Evolutionary conservation across 176 grass and related monocot genomes (phyloP), one percentile per base, ranked within the genome.

Genomic region (Pharus latifolius): DNA sequence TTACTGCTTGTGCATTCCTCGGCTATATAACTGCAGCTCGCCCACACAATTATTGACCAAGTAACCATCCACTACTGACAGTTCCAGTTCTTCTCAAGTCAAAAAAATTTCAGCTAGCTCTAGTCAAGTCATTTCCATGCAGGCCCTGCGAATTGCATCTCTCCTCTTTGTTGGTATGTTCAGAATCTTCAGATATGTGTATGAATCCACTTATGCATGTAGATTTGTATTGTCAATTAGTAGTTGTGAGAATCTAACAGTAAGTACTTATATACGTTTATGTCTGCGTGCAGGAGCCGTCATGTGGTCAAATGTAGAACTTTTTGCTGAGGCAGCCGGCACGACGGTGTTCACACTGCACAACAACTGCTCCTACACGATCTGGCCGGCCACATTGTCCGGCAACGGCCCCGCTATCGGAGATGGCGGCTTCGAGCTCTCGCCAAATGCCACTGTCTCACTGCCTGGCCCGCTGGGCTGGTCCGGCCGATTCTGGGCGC

Each of bases 301-400:
- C 2, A 7, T 75, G 4, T 85, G 46, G 76, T 63, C 31, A 24
- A 55, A 2, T 0, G 38, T n/a, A 3, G 26, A 17, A 37, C 23
- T 11, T 0, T 63, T 70, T 0, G 48, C 46, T 2, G 31, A 49
- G 18, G 70, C 67, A 11, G 67, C 72, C 47, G 68, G 68, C 40
- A 75, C 63, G 65, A 92, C 77, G 46, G 78, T 80, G 23, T 96
- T 96, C 67, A 89, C 83, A 44, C 65, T 96, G 49, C 80, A 45
- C 62, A 96, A 96, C 88, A 89, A 89, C 63, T 92, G 92, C 72
- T 55, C 3, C 24, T 40, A 80, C 67, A 92, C 71, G 7, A 63
- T 92, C 57, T 96, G 85, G 88, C 85, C 85, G 14, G 85, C 79
- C 67, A 87, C 85, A 18, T 42, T 96, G 74, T 96, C 88, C 52